A percentile compares a stretch with the other conserved stretches of the same genome.
phyloP scores from a whole-genome alignment of 208 protist species.

The Phytomonas francai region DNA sequence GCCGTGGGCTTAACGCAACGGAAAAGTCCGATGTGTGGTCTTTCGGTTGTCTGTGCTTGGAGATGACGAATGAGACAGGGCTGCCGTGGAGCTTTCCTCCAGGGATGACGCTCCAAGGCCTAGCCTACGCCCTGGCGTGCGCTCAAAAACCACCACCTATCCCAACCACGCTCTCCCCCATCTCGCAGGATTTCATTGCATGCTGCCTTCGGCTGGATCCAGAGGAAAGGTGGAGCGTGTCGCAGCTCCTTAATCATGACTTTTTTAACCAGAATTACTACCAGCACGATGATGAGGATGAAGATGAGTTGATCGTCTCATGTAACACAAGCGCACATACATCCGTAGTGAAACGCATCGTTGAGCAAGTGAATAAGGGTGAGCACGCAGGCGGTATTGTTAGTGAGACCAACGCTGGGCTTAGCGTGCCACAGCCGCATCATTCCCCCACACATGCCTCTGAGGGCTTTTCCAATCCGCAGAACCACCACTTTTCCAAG shows the following conservation, averaged over 20 bases:
- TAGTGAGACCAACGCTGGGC: too few species aligned
- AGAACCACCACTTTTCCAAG: too few species aligned
- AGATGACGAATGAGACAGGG: constrained; percentile 71
- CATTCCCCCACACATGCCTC: too few species aligned
- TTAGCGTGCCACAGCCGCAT: too few species aligned
- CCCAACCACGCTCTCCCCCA: constrained; percentile 35
- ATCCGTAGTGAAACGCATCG: constrained; percentile 29
- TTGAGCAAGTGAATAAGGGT: constrained; percentile 11
- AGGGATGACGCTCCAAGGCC: constrained; percentile 39
- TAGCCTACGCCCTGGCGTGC: constrained; percentile 56
- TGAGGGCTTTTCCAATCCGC: too few species aligned
- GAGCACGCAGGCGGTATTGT: too few species aligned
- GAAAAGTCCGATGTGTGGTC: constrained; percentile 78
- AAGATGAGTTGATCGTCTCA: constrained; percentile 38
- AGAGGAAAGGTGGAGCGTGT: constrained; percentile 39
- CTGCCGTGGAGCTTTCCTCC: constrained; percentile 59
- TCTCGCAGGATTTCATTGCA: constrained; percentile 60
- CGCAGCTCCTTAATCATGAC: constrained; percentile 61
- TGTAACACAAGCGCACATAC: constrained; percentile 22
- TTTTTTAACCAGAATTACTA: constrained; percentile 37
- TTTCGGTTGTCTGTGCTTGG: constrained; percentile 72
- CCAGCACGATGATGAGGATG: constrained; percentile 23
- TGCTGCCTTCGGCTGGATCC: constrained; percentile 55
- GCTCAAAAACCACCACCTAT: constrained; percentile 51
- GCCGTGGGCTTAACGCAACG: constrained; percentile 47